Evolutionary conservation across 2,329 filamentous ascomycete species (phyloP), one percentile per base, ranked within the genome.

Genomic region (Alternaria ventricosa): DNA sequence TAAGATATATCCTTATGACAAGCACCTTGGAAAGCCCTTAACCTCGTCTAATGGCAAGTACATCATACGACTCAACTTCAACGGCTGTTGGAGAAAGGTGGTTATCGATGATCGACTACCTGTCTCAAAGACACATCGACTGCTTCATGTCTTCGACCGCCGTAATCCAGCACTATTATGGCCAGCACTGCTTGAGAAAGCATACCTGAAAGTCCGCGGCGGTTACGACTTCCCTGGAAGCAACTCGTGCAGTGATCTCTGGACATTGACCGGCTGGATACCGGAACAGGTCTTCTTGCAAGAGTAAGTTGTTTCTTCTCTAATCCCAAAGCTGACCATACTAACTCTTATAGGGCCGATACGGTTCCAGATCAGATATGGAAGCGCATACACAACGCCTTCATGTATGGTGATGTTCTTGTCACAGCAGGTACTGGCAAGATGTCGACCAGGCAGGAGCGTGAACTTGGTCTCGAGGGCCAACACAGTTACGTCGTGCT

Each of bases 171-270:
- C 83, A n/a, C 84, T 96, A 13, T 82, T 98, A 13, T 98, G 95
- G 94, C 96, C 96, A 6, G 94, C 95, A 3, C 84, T 99, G 5
- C 83, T 98, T 15, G 96, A 99, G 78, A 99, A 99, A 77, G 96
- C 96, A 0, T 99, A 99, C 71, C 84, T 99, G 2, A 99, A 98
- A 82, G 89, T 98, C 11, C 88, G 95, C 60, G 96, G 96, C 27
- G 96, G 96, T 33, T 99, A 99, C 78, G 94, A 99, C 75, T 99
- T 99, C 69, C 95, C 96, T 0, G 96, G 96, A 8, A 98, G 96
- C 75, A 98, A 98, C 78, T 98, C 95, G 1, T 94, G 93, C 11
- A 98, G 95, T 3, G 96, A 99, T 79, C 82, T 99, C 5, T 97
- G 93, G 88, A 91, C 96, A 1, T 81, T 99, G 58, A 97, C 92